Percentiles rank a stretch among this genome's conserved stretches.
These are phyloP conservation scores for Fusarium sambucinum DNA, from an alignment of 2,329 filamentous ascomycete species.

Conservation along the genomic window DNA sequence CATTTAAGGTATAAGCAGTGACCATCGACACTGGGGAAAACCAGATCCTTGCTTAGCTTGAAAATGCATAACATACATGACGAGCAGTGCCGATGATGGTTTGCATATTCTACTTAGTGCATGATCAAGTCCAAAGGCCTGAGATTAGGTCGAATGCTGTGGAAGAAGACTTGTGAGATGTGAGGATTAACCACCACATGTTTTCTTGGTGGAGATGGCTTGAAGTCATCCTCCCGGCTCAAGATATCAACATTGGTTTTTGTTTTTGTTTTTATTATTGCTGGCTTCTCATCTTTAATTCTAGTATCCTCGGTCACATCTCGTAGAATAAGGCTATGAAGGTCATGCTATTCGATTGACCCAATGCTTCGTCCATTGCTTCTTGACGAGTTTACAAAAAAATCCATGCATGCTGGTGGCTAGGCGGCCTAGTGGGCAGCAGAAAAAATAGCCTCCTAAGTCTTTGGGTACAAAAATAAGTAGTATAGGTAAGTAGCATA, in stretches of 20 bases:
- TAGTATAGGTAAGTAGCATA: no score
- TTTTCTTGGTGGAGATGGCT: neutral
- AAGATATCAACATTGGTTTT: neutral
- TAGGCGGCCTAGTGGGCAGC: neutral
- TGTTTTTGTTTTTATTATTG: no score
- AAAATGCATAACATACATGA: constrained; percentile 3
- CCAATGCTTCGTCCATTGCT: neutral
- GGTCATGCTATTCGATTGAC: neutral
- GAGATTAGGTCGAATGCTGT: neutral
- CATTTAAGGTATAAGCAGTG: neutral
- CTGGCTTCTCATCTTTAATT: neutral
- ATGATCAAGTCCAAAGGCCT: neutral
- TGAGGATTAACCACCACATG: neutral
- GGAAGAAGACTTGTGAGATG: neutral
- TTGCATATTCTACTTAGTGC: neutral
- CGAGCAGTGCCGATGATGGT: neutral
- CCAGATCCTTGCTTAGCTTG: constrained; percentile 1
- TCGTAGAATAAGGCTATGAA: neutral
- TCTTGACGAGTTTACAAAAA: neutral
- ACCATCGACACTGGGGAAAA: neutral
- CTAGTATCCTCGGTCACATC: neutral
- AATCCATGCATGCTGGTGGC: neutral
- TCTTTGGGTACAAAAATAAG: no score
- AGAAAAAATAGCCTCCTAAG: no score
- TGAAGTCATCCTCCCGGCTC: neutral